Percentiles rank a stretch among this genome's conserved stretches.
These are phyloP conservation scores for Russula ochroleuca DNA, from an alignment of 768 basidiomycete genomes.

Conservation along the genomic window DNA sequence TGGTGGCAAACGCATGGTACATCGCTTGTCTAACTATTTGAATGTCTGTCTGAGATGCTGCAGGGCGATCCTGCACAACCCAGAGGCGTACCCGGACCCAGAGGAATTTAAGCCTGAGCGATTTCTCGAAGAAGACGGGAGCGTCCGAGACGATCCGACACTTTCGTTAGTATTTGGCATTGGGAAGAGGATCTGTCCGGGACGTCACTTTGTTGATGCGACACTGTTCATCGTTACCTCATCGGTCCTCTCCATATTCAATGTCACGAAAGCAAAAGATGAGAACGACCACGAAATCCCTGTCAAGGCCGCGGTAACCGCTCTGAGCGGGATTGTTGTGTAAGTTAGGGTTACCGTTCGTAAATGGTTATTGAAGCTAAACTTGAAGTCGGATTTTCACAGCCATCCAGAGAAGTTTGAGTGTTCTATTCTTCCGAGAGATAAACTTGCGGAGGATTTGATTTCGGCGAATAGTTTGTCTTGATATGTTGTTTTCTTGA, in stretches of 20 bases:
- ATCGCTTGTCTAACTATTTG: neutral
- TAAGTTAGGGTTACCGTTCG: neutral
- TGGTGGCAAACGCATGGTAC: conserved; percentile 18
- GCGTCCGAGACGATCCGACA: conserved; percentile 13
- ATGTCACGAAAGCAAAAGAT: conserved; percentile 22
- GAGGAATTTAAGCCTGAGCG: conserved; percentile 25
- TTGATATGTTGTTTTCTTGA: neutral
- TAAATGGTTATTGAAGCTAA: neutral
- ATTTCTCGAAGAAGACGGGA: conserved; percentile 21
- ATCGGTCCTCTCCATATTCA: conserved; percentile 19
- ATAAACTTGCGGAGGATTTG: conserved; percentile 14
- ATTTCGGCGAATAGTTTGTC: neutral
- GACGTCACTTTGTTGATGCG: conserved; percentile 28
- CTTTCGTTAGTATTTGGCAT: conserved; percentile 9
- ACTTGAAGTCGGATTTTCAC: no score
- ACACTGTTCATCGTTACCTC: conserved; percentile 23
- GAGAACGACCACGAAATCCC: conserved; percentile 17
- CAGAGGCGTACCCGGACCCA: conserved; percentile 21
- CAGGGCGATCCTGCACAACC: conserved; percentile 22
- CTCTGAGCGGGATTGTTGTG: neutral
- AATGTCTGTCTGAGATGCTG: neutral
- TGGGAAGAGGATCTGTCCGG: conserved; percentile 27
- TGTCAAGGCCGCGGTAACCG: neutral
- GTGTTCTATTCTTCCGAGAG: conserved; percentile 19
- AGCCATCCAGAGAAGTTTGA: conserved; percentile 15